Conservation (phyloP, 805 yeast species). For the Zygosaccharomyces pseudorouxii region DNA sequence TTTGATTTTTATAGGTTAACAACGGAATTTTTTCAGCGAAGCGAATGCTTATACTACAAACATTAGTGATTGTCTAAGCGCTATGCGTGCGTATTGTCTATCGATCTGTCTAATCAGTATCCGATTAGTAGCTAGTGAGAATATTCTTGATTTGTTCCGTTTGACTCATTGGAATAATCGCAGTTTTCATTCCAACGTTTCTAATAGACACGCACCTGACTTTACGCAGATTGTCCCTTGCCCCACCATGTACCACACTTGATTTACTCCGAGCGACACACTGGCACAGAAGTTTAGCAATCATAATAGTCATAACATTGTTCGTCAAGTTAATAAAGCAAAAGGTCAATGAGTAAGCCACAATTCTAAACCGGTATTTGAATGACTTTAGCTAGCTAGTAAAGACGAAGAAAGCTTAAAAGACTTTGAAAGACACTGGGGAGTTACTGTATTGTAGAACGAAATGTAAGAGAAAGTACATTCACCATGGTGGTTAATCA, state of each 20-base stretch:
- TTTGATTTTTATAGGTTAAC: too few relatives aligned
- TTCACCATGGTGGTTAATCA: background rate
- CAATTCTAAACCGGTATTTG: background rate
- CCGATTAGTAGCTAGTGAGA: too few relatives aligned
- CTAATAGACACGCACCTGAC: background rate
- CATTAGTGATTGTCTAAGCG: too few relatives aligned
- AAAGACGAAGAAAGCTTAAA: background rate
- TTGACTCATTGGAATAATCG: too few relatives aligned
- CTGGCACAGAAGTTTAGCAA: background rate
- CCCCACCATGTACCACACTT: background rate
- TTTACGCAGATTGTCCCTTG: background rate
- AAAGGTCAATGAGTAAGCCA: background rate
- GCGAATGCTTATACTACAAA: too few relatives aligned
- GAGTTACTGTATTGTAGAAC: background rate
- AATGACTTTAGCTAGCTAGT: background rate
- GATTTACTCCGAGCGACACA: background rate
- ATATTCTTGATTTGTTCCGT: too few relatives aligned
- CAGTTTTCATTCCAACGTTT: background rate
- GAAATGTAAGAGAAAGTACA: background rate
- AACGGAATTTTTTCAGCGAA: too few relatives aligned
- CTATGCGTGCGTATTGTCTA: too few relatives aligned
- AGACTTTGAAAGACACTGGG: background rate
- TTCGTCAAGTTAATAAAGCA: background rate
- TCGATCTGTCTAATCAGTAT: too few relatives aligned
- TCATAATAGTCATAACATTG: background rate